Percentiles rank a stretch among this genome's conserved stretches.
These are phyloP conservation scores for Penicillium sp. DNA, from an alignment of 2,329 filamentous ascomycete species.

Conservation along the genomic window DNA sequence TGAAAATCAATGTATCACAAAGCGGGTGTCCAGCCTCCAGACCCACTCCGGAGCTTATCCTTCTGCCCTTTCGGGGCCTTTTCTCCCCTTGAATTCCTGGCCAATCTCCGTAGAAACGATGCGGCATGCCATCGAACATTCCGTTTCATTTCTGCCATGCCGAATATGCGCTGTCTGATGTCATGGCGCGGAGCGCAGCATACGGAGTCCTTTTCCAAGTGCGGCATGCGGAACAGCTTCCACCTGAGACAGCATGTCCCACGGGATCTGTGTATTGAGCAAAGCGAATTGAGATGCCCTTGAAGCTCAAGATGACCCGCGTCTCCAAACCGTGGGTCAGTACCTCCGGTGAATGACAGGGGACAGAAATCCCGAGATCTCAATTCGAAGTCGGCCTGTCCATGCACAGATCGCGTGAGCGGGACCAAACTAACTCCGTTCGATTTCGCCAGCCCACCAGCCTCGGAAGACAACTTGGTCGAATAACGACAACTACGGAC, in stretches of 20 bases:
- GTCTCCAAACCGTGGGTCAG: neutral
- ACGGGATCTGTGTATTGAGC: too few species aligned
- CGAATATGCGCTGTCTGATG: neutral
- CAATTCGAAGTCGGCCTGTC: neutral
- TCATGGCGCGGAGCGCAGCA: neutral
- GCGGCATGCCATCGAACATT: conserved; percentile 13
- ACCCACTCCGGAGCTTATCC: neutral
- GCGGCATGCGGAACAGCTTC: neutral
- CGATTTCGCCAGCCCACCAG: neutral
- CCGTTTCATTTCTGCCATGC: conserved; percentile 8
- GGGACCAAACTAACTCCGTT: neutral
- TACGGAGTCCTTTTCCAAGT: neutral
- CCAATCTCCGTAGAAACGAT: conserved; percentile 4
- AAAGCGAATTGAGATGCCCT: too few species aligned
- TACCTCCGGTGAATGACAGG: neutral
- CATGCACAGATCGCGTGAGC: conserved; percentile 4
- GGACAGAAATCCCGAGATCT: too few species aligned
- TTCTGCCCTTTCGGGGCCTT: neutral
- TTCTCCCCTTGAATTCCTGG: neutral
- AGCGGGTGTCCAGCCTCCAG: neutral
- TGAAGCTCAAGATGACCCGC: neutral
- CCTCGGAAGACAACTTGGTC: neutral
- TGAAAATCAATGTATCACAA: neutral
- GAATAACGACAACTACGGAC: neutral
- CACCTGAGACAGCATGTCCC: too few species aligned